Conservation (phyloP, 2,329 filamentous ascomycete genomes). For the Calycina herbarum region DNA sequence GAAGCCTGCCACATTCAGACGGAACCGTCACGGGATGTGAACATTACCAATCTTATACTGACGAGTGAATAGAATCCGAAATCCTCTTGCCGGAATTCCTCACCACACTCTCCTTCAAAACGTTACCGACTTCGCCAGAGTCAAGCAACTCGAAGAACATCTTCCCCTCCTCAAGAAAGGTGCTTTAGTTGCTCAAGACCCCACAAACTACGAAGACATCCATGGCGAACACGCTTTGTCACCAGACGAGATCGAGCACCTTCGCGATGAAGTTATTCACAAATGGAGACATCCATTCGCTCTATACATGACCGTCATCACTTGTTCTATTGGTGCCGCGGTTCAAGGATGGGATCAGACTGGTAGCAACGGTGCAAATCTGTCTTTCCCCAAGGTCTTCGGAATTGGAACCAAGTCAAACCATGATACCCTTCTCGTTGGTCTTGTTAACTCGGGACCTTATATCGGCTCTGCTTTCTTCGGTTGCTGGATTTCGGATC, state of each 20-base stretch:
- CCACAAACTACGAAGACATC: conserved; percentile 61
- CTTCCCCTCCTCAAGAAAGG: conserved; percentile 63
- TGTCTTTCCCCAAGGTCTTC: conserved; percentile 47
- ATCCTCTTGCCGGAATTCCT: conserved; percentile 57
- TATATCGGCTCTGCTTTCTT: conserved; percentile 51
- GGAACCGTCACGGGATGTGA: neutral
- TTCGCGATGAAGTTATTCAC: conserved; percentile 66
- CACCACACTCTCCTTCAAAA: conserved; percentile 50
- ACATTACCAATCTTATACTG: neutral
- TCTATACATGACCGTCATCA: conserved; percentile 66
- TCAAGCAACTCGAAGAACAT: conserved; percentile 59
- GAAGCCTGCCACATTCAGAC: neutral
- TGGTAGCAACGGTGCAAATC: conserved; percentile 50
- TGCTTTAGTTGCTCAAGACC: conserved; percentile 73
- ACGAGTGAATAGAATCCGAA: conserved; percentile 47
- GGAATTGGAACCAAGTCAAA: conserved; percentile 44
- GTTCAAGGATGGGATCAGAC: conserved; percentile 55
- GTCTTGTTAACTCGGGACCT: conserved; percentile 54
- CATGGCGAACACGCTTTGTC: conserved; percentile 56
- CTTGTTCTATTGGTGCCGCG: conserved; percentile 69
- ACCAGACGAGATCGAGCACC: conserved; percentile 58
- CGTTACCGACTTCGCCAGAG: conserved; percentile 59
- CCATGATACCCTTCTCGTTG: conserved; percentile 56
- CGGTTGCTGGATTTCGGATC: conserved; percentile 61
- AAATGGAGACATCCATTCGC: conserved; percentile 65